Conservation (phyloP, 345 rosid genomes). For the Citrus maxima region DNA sequence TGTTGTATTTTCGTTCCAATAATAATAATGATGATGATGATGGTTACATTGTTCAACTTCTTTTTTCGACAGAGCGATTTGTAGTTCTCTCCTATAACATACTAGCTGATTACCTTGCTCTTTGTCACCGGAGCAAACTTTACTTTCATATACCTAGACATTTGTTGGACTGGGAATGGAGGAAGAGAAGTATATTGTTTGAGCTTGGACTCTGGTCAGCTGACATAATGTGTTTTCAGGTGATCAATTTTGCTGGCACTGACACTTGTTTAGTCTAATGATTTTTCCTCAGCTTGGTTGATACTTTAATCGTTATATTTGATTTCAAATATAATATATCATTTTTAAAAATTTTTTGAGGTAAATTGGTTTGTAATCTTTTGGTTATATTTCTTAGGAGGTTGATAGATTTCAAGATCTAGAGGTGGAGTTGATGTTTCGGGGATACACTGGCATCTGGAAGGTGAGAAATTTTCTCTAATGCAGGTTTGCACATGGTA, state of each 20-base stretch:
- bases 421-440: conserved; percentile 57
- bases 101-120: conserved; percentile 90
- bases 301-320: not conserved
- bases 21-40: not conserved
- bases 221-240: conserved; percentile 97
- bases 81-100: conserved; percentile 79
- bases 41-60: not conserved
- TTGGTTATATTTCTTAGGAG: conserved; percentile 50
- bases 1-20: not conserved
- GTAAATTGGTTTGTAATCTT: not conserved
- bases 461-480: conserved; percentile 41
- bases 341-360: not conserved
- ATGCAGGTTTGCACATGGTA: not conserved
- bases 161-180: conserved; percentile 80
- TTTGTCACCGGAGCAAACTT: conserved; percentile 64
- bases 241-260: conserved; percentile 12
- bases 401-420: conserved; percentile 87
- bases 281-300: not conserved
- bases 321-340: not conserved
- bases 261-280: not conserved
- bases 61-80: conserved; percentile 61
- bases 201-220: conserved; percentile 94
- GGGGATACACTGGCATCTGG: conserved; percentile 84
- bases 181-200: conserved; percentile 64
- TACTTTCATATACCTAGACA: conserved; percentile 78